Percentiles rank a stretch among this genome's conserved stretches.
Evolutionary conservation across 164 flowering plant genomes (phyloP).

Genomic region (Protea cynaroides): DNA sequence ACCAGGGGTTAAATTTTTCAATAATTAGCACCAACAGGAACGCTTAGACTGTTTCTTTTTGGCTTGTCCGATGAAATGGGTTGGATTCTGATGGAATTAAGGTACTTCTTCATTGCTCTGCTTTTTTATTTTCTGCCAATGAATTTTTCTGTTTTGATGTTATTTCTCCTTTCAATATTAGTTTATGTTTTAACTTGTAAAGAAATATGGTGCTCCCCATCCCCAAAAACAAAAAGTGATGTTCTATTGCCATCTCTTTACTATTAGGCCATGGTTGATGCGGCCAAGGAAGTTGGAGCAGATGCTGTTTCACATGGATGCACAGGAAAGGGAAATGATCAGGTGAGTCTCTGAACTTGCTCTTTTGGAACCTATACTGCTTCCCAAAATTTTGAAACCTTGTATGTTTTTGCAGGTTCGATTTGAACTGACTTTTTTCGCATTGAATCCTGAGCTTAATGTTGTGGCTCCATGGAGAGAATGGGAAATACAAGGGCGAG

Average conservation of each 20-base stretch:
- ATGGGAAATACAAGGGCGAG: conserved; percentile 90
- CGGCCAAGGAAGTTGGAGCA: conserved; percentile 93
- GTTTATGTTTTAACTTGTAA: background rate
- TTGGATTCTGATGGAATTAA: too few species aligned
- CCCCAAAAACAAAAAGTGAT: background rate
- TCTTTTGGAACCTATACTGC: background rate
- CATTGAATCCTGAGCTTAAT: conserved; percentile 82
- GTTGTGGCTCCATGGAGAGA: conserved; percentile 99
- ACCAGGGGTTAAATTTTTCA: too few species aligned
- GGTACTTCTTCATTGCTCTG: too few species aligned
- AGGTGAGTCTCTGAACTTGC: conserved; percentile 33
- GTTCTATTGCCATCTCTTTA: too few species aligned
- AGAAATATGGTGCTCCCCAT: background rate
- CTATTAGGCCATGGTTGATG: conserved; percentile 86
- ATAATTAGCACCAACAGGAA: too few species aligned
- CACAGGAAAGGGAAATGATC: conserved; percentile 99
- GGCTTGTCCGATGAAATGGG: too few species aligned
- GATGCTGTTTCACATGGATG: conserved; percentile 99
- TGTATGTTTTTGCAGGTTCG: conserved; percentile 57
- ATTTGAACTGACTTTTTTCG: conserved; percentile 90
- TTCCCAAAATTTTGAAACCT: background rate
- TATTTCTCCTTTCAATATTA: background rate
- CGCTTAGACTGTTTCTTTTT: too few species aligned
- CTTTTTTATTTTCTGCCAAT: too few species aligned
- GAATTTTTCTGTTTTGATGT: background rate